These are phyloP conservation scores for Diaporthe nobilis DNA, from an alignment of 2,329 filamentous ascomycete genomes.

Conservation along the genomic window DNA sequence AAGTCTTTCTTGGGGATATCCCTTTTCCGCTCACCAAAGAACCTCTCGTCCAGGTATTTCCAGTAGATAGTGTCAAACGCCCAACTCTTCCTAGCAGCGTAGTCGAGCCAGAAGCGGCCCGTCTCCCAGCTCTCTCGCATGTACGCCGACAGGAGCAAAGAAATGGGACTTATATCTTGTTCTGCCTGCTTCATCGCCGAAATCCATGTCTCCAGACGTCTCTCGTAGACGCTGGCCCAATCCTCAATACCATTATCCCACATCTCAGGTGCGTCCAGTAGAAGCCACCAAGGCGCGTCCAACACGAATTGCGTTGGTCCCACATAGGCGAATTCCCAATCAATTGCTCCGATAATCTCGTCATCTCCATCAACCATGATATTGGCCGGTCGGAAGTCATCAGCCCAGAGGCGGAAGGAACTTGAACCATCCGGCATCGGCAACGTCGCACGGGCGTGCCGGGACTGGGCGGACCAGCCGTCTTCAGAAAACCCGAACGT, in stretches of 20 bases:
- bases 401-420: constrained; percentile 49
- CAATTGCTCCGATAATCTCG: constrained; percentile 52
- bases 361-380: constrained; percentile 50
- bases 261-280: constrained; percentile 50
- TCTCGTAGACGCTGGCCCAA: constrained; percentile 52
- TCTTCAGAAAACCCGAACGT: constrained; percentile 48
- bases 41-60: constrained; percentile 42
- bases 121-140: constrained; percentile 44
- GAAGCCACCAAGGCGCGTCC: constrained; percentile 55
- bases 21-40: constrained; percentile 37
- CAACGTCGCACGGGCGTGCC: constrained; percentile 17
- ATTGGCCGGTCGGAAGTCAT: constrained; percentile 53
- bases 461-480: constrained; percentile 46
- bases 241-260: constrained; percentile 50
- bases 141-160: constrained; percentile 43
- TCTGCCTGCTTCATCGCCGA: constrained; percentile 51
- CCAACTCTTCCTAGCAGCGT: constrained; percentile 42
- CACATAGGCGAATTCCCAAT: constrained; percentile 57
- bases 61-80: constrained; percentile 42
- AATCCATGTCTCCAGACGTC: constrained; percentile 52
- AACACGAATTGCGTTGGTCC: constrained; percentile 50
- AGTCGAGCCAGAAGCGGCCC: constrained; percentile 43
- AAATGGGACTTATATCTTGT: background rate
- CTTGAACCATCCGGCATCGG: constrained; percentile 34
- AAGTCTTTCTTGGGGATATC: constrained; percentile 35